Evolutionary conservation across 2,329 filamentous ascomycete genomes (phyloP).

Genomic region (Sclerotinia subarctica): DNA sequence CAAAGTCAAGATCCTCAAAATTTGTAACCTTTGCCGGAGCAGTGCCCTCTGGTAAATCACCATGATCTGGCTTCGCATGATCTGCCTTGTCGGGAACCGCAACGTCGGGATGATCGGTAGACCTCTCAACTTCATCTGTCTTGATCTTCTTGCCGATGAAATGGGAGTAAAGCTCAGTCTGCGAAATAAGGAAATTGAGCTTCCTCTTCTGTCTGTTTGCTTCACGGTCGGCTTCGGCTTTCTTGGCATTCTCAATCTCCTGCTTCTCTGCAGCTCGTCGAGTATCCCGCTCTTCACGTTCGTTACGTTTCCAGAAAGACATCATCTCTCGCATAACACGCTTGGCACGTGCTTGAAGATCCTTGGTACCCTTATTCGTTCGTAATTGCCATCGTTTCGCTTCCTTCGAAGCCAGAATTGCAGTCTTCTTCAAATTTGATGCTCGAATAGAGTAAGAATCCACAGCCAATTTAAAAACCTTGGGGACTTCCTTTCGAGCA

Average conservation of each 20-base stretch:
- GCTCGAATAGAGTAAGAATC: constrained; percentile 82
- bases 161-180: constrained; percentile 97
- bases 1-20: constrained; percentile 93
- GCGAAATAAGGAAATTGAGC: constrained; percentile 98
- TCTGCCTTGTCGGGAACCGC: constrained; percentile 48
- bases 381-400: constrained; percentile 95
- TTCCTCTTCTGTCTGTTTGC: constrained; percentile 97
- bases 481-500: constrained; percentile 87
- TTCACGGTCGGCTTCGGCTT: constrained; percentile 95
- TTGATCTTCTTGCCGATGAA: constrained; percentile 99
- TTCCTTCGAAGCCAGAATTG: constrained; percentile 93
- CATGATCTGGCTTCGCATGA: constrained; percentile 38
- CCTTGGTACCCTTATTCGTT: constrained; percentile 98
- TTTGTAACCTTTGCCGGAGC: constrained; percentile 75
- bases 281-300: constrained; percentile 92
- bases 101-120: constrained; percentile 77
- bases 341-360: constrained; percentile 94
- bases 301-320: constrained; percentile 98
- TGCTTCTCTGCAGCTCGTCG: constrained; percentile 92
- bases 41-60: constrained; percentile 52
- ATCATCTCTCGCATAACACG: constrained; percentile 99
- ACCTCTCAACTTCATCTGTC: constrained; percentile 89
- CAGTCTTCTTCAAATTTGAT: constrained; percentile 97
- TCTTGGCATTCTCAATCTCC: constrained; percentile 93
- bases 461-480: constrained; percentile 83